Conservation (phyloP, 2,329 filamentous ascomycete genomes). For the Neophaeococcomyces aloes region DNA sequence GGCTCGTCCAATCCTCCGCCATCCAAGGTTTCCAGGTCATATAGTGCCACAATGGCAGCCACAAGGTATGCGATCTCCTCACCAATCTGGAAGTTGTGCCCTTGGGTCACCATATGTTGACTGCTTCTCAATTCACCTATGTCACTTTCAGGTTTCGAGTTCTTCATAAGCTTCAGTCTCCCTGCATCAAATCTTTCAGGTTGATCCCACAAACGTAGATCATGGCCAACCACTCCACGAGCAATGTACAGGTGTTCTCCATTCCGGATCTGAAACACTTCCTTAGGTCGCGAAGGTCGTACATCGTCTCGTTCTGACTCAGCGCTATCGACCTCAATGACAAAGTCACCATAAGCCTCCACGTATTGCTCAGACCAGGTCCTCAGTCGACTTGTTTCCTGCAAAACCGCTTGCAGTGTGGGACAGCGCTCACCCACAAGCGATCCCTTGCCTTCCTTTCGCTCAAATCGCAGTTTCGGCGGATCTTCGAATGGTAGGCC, state of each 20-base stretch:
- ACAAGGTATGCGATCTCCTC: constrained; percentile 41
- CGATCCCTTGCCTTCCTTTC: neutral
- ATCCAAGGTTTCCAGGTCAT: constrained; percentile 41
- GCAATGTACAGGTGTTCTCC: constrained; percentile 37
- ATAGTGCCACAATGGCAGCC: constrained; percentile 44
- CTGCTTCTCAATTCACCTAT: constrained; percentile 24
- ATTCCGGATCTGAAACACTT: constrained; percentile 32
- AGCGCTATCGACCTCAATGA: constrained; percentile 30
- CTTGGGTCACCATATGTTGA: constrained; percentile 29
- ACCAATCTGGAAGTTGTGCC: constrained; percentile 42
- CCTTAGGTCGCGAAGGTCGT: constrained; percentile 19
- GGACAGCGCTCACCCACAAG: constrained; percentile 17
- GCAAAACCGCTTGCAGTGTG: constrained; percentile 36
- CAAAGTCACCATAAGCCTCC: constrained; percentile 29
- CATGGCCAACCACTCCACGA: constrained; percentile 35
- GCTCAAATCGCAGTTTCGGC: constrained; percentile 33
- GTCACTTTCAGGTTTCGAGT: constrained; percentile 38
- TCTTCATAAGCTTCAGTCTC: constrained; percentile 27
- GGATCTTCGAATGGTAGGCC: constrained; percentile 35
- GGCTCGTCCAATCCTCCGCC: constrained; percentile 42
- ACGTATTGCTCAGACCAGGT: constrained; percentile 35
- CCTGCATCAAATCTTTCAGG: constrained; percentile 8
- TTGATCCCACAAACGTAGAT: constrained; percentile 29
- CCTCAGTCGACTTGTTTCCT: constrained; percentile 38
- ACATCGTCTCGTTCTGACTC: constrained; percentile 24